Base-by-base conservation (phyloP, 2,329 filamentous ascomycete genomes). In the Alternaria sp. region DNA sequence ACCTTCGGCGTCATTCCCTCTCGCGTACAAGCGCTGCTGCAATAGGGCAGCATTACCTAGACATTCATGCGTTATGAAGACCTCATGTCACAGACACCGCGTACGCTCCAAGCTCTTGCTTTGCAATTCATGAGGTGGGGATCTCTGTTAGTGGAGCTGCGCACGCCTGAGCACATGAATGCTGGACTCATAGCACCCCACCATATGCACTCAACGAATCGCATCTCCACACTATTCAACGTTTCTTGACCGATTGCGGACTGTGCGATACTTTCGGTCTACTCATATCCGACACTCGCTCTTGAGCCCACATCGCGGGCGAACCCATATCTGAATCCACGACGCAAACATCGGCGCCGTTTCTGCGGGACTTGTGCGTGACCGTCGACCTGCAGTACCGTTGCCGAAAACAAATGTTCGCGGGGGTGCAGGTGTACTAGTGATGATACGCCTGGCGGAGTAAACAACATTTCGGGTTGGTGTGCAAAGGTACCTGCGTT, bases 401-500 rank as follows among this genome's bases (percentile, higher is more conserved):
- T 76, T 76, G 68, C 71, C 70, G 62, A 69, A 76, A 76, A 75
- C 73, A 72, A 73, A 65, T 59, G 47, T 60, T 61, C 57, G 64
- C 62, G 59, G 57, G 64, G 40, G 54, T 57, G 44, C 30, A 46
- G 36, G 46, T 19, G 55, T 57, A 52, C 55, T 52, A 58, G 56
- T 61, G 55, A 69, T 74, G 71, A 69, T 69, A 62, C 66, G 66
- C 67, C 61, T 50, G 61, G 26, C 77, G 77, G 76, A 74, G 74
- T 67, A 78, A 76, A 71, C 66, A 67, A 69, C 75, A 46, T 56
- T 74, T 78, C 74, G 64, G 77, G 73, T 69, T 62, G 65, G 67
- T 69, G 51, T 54, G 69, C 58, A 45, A 59, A 65, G 68, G 77
- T 79, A 79, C 77, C 77, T 79, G 77, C 77, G 69, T 75, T 79